Evolutionary conservation across 2,329 filamentous ascomycete species (phyloP).

Genomic region (Hymenotorrendiella dingleyae): DNA sequence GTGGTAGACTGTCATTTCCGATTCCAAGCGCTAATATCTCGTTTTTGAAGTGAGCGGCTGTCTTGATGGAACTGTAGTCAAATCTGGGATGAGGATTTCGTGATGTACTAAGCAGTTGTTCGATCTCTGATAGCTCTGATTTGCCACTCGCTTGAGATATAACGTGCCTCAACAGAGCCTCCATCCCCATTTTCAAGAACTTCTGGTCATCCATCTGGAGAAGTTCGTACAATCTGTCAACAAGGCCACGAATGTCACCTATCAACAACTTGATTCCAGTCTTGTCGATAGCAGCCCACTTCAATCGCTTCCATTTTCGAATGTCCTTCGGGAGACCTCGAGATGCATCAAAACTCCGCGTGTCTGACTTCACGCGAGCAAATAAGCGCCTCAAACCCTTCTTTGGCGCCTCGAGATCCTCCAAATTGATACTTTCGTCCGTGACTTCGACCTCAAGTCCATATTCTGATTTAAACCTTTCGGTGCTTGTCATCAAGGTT

Average conservation of each 20-base stretch:
- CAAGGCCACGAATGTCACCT: slow-evolving; percentile 13
- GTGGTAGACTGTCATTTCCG: not conserved
- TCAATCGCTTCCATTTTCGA: slow-evolving; percentile 14
- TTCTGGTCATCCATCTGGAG: slow-evolving; percentile 4
- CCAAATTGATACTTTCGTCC: slow-evolving; percentile 4
- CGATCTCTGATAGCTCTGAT: slow-evolving; percentile 6
- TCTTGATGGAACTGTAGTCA: slow-evolving; percentile 4
- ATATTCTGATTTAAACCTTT: slow-evolving; percentile 18
- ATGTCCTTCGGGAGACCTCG: slow-evolving; percentile 16
- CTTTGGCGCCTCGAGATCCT: slow-evolving; percentile 3
- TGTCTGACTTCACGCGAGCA: slow-evolving; percentile 5
- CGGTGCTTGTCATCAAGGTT: slow-evolving; percentile 12
- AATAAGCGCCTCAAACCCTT: slow-evolving; percentile 3
- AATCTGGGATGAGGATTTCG: not conserved
- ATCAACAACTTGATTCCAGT: slow-evolving; percentile 13
- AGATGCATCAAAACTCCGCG: slow-evolving; percentile 5
- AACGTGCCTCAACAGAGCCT: slow-evolving; percentile 8
- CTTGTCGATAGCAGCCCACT: slow-evolving; percentile 22
- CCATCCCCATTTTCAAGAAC: not conserved
- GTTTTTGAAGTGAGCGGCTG: slow-evolving; percentile 10
- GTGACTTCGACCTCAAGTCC: slow-evolving; percentile 10
- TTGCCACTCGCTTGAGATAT: slow-evolving; percentile 6
- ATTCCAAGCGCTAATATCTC: slow-evolving; percentile 7
- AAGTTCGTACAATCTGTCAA: slow-evolving; percentile 15
- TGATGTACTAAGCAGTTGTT: slow-evolving; percentile 8